Conservation (phyloP, 2,329 filamentous ascomycete genomes). For the Calonectria leucothoes region DNA sequence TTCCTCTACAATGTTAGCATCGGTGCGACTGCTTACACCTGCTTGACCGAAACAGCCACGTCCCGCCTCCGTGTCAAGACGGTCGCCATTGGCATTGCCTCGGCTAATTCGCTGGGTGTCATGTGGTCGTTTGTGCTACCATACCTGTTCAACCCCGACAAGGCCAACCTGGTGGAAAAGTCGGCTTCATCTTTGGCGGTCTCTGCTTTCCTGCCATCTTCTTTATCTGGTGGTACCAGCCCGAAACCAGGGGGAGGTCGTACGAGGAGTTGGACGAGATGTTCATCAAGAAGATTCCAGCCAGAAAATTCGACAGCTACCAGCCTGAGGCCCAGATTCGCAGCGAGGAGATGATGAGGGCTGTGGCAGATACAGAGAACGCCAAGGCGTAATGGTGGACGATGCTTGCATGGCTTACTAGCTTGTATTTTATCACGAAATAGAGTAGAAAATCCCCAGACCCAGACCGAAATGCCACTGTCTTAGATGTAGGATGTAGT, state of each 20-base stretch:
- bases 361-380: background rate
- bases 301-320: constrained; percentile 13
- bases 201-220: constrained; percentile 15
- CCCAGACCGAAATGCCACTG: background rate
- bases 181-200: constrained; percentile 25
- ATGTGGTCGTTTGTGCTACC: constrained; percentile 27
- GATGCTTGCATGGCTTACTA: background rate
- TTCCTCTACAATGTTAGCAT: constrained; percentile 55
- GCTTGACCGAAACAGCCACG: constrained; percentile 52
- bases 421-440: background rate
- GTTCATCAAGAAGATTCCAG: constrained; percentile 22
- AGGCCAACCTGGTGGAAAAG: constrained; percentile 25
- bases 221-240: constrained; percentile 28
- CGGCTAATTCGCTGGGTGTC: constrained; percentile 17
- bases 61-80: constrained; percentile 53
- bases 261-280: constrained; percentile 31
- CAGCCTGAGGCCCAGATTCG: constrained; percentile 16
- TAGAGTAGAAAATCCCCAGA: background rate
- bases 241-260: constrained; percentile 29
- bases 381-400: background rate
- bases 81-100: constrained; percentile 35
- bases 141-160: constrained; percentile 28
- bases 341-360: constrained; percentile 6
- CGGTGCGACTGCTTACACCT: constrained; percentile 51
- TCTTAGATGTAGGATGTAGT: background rate